Base-by-base conservation (phyloP, 352 stramenopile genomes). In the Blastocystis sp. region DNA sequence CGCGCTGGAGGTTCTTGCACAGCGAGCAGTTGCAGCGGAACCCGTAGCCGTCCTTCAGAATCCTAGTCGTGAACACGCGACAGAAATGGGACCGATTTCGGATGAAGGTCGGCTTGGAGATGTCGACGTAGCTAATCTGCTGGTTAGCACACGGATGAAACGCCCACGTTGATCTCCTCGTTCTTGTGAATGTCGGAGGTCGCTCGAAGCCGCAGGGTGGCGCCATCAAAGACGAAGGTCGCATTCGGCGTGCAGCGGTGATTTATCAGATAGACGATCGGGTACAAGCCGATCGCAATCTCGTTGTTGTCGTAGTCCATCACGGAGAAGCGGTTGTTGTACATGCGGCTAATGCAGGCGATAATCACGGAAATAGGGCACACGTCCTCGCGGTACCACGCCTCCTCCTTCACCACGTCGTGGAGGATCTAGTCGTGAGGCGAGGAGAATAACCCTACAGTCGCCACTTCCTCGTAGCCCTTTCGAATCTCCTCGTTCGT, bases 121-220 rank as follows among this genome's bases (percentile, higher is more conserved):
- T 37, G n/a, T 85, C 74, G 26, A 85, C 51, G 41, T 85, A 85
- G 60, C 50, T 69, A 41, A 85, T 85, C 74, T 85, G 41, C n/a
- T 12, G 2, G 31, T 31, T 59, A 85, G 24, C 10, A 33, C 16
- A 19, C 26, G 21, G 31, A 26, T 60, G 0, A 59, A 21, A 51
- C 21, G 31, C 13, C 19, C n/a, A 85, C 74, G 13, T 21, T 85
- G 61, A 85, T 85, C 33, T 85, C 74, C n/a, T 85, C 74, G 33
- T 39, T 39, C 39, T 69, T 85, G 26, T 66, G 35, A 33, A 85
- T 85, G 13, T 33, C n/a, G 1, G 45, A 24, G 41, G 66, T 67
- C 3, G 74, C 37, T 51, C 74, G 74, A 21, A 85, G 41, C 31
- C 26, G 35, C 50, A 69, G 24, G 19, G 21, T 13, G 1, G 24